Base-by-base conservation (phyloP, 371 early-diverging fungal genomes). In the Amoeboradix gromovi region DNA sequence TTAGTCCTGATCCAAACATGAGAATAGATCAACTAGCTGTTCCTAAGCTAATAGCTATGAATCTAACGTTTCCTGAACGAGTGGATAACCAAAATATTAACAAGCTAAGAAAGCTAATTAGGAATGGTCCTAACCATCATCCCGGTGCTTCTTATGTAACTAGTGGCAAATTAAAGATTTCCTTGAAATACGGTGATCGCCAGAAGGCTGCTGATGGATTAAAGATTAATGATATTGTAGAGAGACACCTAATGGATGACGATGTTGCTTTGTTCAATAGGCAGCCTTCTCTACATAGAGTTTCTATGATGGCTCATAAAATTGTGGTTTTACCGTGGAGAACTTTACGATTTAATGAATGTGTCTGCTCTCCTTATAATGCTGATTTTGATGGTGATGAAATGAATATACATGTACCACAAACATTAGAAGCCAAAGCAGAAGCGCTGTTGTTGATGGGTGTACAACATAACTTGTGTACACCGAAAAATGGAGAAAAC, bases 371-470 rank as follows among this genome's bases (percentile, higher is more conserved):
- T 1, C 99, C 98, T 29, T 98, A 98, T 75, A 98, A 99, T 78
- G 99, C 99, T 48, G 99, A 98, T 84, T 98, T 98, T 77, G 99
- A 98, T 76, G 99, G 98, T 73, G 99, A 99, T 79, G 99, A 99
- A 79, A 99, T 99, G 99, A 99, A 99, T 77, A 81, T 99, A 77
- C 99, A 99, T 78, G 87, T 98, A 1, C 98, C 98, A 17, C 98
- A 99, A 78, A 97, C 98, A 1, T 90, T 94, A 77, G 98, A 98
- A 80, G 96, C 98, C 0, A 84, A 93, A 30, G 88, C 94, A 0
- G 99, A 99, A 76, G 98, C 97, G 0, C 85, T 89, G 69, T 87
- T 89, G 75, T 78, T 99, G 70, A 95, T 98, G 96, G 94, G 96
- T 67, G 88, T 83, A 77, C 90, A 91, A 73, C 88, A 94, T 74